Evolutionary conservation across 2,329 filamentous ascomycete species (phyloP).

Genomic region (Epichloe uncinata): DNA sequence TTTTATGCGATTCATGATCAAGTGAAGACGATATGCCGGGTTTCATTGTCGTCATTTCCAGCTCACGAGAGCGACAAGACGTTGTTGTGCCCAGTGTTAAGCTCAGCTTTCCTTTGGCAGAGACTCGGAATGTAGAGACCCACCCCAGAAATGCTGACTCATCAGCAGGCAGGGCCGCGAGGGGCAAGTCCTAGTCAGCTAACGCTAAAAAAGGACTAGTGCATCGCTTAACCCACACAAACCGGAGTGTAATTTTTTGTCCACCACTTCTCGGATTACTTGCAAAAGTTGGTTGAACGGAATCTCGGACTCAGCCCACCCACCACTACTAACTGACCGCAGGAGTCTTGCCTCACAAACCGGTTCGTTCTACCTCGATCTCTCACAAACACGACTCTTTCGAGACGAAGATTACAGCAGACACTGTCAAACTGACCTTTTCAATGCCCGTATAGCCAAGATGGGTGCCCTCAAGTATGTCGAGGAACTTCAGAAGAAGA

Average conservation of each 20-base stretch:
- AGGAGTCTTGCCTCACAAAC: conserved; percentile 23
- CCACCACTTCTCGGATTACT: conserved; percentile 17
- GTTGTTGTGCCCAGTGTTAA: too few relatives aligned
- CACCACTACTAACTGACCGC: conserved; percentile 23
- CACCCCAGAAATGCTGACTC: conserved; percentile 11
- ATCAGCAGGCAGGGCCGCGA: conserved; percentile 15
- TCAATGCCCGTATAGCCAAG: conserved; percentile 36
- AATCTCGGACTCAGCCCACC: conserved; percentile 19
- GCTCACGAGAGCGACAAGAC: background rate
- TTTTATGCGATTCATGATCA: background rate
- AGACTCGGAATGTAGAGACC: background rate
- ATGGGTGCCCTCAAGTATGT: conserved; percentile 99
- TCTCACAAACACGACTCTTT: background rate
- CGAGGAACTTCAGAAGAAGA: conserved; percentile 99
- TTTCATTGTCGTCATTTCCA: background rate
- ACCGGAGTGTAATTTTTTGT: conserved; percentile 21
- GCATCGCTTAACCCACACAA: conserved; percentile 27
- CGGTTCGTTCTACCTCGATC: conserved; percentile 18
- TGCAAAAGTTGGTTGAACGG: conserved; percentile 11
- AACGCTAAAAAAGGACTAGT: conserved; percentile 14
- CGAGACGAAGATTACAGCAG: background rate
- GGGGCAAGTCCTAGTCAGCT: conserved; percentile 19
- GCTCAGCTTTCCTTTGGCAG: too few relatives aligned
- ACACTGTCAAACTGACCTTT: background rate
- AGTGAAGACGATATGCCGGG: background rate